phyloP scores from a whole-genome alignment of 805 yeast species.

The Ogataea pini region DNA sequence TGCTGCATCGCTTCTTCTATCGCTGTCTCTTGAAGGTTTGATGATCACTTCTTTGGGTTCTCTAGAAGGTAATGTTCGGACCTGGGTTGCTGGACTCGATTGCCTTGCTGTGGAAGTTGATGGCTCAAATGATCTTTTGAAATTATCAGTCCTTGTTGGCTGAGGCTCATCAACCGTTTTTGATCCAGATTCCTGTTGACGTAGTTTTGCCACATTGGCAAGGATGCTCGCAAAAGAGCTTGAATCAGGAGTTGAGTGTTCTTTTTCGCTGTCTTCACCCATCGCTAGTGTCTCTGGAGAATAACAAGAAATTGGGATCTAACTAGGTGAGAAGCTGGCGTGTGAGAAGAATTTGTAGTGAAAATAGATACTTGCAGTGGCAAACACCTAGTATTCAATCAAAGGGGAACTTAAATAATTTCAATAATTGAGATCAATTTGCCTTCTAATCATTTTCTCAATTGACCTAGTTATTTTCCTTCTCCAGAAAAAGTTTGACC shows the following conservation, averaged over 20 bases:
- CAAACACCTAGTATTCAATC: no score
- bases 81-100: neutral
- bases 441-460: no score
- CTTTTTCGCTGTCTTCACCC: neutral
- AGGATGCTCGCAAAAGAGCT: slow-evolving; percentile 70
- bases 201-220: slow-evolving; percentile 64
- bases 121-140: neutral
- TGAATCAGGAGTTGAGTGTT: slow-evolving; percentile 31
- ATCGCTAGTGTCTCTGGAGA: no score
- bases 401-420: no score
- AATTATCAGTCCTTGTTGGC: neutral
- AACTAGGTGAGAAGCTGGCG: no score
- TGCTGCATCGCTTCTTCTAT: slow-evolving; percentile 18
- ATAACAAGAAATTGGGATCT: no score
- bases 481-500: no score
- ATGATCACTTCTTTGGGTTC: slow-evolving; percentile 16
- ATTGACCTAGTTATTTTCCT: no score
- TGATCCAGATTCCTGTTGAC: slow-evolving; percentile 40
- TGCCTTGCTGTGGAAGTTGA: neutral
- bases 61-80: slow-evolving; percentile 6
- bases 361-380: no score
- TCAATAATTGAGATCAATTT: no score
- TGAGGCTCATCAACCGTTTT: neutral
- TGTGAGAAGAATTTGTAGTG: no score
- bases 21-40: slow-evolving; percentile 18